Evolutionary conservation across 176 grass and related monocot genomes (phyloP).

Genomic region (Paspalum notatum): DNA sequence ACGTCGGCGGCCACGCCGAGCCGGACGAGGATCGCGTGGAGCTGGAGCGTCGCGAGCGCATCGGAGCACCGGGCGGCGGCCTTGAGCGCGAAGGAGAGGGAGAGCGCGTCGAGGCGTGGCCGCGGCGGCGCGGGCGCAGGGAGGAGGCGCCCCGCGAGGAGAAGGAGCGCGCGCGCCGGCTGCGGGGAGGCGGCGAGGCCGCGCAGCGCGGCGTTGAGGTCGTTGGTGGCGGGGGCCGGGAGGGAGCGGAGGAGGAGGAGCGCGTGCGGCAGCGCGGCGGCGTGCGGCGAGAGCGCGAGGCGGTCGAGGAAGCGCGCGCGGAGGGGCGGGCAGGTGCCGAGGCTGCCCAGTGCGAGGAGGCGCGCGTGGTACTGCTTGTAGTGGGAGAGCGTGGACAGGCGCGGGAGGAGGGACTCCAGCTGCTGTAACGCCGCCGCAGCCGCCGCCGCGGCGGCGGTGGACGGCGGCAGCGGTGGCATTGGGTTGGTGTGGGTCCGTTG

Average conservation of each 20-base stretch:
- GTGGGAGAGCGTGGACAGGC: conserved; percentile 47
- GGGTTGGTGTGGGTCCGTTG: not conserved
- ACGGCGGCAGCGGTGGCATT: conserved; percentile 37
- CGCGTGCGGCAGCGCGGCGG: conserved; percentile 56
- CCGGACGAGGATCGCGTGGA: conserved; percentile 64
- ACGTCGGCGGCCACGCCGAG: conserved; percentile 56
- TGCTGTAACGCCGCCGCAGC: conserved; percentile 36
- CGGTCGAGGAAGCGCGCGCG: conserved; percentile 65
- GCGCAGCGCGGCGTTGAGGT: conserved; percentile 69
- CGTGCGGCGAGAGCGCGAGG: conserved; percentile 55
- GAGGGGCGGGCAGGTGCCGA: conserved; percentile 29
- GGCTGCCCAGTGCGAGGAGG: conserved; percentile 62
- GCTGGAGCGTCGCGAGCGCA: conserved; percentile 45
- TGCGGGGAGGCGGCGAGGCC: conserved; percentile 66
- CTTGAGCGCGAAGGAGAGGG: conserved; percentile 74
- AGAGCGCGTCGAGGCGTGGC: conserved; percentile 74
- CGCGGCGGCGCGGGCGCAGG: conserved; percentile 13
- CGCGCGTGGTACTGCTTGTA: conserved; percentile 73
- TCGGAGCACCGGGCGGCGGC: conserved; percentile 61
- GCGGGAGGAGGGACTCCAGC: conserved; percentile 49
- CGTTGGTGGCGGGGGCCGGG: conserved; percentile 54
- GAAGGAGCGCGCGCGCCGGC: conserved; percentile 49
- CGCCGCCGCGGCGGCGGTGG: conserved; percentile 28
- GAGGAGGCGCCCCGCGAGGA: conserved; percentile 56
- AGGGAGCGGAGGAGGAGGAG: conserved; percentile 64